A percentile compares a stretch with the other conserved stretches of the same genome.
Evolutionary conservation across 2,329 filamentous ascomycete species (phyloP).

Genomic region (Aureobasidium musti): DNA sequence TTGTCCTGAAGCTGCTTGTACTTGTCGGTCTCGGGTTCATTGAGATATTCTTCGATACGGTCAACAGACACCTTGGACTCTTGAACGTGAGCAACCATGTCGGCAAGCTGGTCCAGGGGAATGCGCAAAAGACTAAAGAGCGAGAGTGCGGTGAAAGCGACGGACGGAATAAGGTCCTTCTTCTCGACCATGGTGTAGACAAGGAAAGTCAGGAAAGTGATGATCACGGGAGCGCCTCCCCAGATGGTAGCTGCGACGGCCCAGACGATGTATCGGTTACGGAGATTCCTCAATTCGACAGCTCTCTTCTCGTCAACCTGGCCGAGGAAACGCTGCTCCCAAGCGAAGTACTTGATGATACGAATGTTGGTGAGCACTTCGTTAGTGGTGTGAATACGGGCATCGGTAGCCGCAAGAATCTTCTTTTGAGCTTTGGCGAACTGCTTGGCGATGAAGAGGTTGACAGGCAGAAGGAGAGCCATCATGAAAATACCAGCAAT

Average conservation of each 20-base stretch:
- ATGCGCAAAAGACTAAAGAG: slow-evolving; percentile 93
- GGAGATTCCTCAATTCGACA: slow-evolving; percentile 74
- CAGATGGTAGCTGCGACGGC: slow-evolving; percentile 88
- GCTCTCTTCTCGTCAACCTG: slow-evolving; percentile 87
- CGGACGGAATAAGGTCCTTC: slow-evolving; percentile 84
- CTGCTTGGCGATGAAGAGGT: slow-evolving; percentile 81
- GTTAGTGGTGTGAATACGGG: slow-evolving; percentile 93
- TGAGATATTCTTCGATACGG: slow-evolving; percentile 91
- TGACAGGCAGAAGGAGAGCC: slow-evolving; percentile 83
- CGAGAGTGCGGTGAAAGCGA: slow-evolving; percentile 94
- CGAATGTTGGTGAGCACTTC: slow-evolving; percentile 96
- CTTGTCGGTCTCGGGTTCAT: slow-evolving; percentile 94
- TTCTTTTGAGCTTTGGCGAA: slow-evolving; percentile 86
- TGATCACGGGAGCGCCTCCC: slow-evolving; percentile 93
- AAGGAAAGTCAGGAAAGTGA: slow-evolving; percentile 95
- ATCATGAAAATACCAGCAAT: slow-evolving; percentile 92
- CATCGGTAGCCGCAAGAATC: slow-evolving; percentile 91
- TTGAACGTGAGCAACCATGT: slow-evolving; percentile 98
- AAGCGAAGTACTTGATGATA: slow-evolving; percentile 99
- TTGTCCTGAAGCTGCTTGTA: slow-evolving; percentile 78
- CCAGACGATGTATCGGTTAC: slow-evolving; percentile 87
- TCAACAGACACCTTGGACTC: slow-evolving; percentile 97
- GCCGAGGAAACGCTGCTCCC: slow-evolving; percentile 87
- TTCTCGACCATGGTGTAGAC: slow-evolving; percentile 88
- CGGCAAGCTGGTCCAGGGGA: slow-evolving; percentile 90